Conservation (phyloP, 495 filamentous ascomycete species). For the Tricharina praecox region DNA sequence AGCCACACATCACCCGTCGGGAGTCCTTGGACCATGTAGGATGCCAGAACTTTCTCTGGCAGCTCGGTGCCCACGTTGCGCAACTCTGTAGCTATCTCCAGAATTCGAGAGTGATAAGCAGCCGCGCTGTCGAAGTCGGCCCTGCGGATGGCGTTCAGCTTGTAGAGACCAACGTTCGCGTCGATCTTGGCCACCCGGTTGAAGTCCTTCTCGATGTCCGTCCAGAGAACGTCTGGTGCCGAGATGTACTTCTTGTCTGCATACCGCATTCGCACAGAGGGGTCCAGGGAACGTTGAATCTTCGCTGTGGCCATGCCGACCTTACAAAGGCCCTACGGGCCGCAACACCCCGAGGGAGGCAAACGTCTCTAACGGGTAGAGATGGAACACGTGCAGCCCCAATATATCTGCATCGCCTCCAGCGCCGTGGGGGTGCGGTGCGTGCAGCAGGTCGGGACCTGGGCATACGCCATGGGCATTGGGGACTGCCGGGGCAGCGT, state of each 20-base stretch:
- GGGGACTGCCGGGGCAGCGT: too few relatives aligned
- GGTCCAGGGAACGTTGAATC: neutral
- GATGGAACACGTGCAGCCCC: too few relatives aligned
- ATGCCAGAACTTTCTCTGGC: neutral
- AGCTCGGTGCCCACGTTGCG: neutral
- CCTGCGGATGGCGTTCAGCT: neutral
- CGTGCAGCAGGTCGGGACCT: too few relatives aligned
- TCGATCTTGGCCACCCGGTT: neutral
- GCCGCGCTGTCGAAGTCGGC: neutral
- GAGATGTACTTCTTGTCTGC: neutral
- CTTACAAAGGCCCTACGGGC: too few relatives aligned
- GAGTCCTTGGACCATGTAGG: neutral
- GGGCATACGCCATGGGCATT: too few relatives aligned
- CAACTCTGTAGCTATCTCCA: neutral
- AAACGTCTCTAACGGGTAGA: too few relatives aligned
- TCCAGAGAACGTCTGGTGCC: neutral
- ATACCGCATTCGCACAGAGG: neutral
- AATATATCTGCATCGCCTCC: too few relatives aligned
- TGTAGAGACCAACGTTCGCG: neutral
- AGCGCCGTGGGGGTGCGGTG: too few relatives aligned
- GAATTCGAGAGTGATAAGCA: neutral
- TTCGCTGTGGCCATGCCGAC: neutral
- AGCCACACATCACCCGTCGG: neutral
- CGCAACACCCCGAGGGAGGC: too few relatives aligned
- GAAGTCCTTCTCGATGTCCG: neutral